Evolutionary conservation across 768 basidiomycete species (phyloP).

Genomic region (Rhodotorula graminis): DNA sequence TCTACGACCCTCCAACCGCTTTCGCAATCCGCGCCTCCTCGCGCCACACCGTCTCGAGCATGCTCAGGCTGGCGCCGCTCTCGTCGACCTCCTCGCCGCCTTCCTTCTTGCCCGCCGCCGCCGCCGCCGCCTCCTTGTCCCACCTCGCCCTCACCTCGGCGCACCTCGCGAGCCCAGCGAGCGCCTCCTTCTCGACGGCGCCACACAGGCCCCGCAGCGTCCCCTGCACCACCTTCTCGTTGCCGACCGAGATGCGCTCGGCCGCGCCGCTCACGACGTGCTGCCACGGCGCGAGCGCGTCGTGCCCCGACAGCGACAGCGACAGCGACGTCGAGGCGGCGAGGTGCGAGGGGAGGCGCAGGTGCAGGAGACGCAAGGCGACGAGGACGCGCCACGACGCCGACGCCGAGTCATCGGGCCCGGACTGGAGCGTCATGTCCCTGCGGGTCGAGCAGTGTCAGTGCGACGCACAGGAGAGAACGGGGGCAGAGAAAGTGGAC

Average conservation of each 20-base stretch:
- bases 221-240: slow-evolving; percentile 38
- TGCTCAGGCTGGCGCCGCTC: slow-evolving; percentile 8
- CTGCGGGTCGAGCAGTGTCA: slow-evolving; percentile 14
- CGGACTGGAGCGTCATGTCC: slow-evolving; percentile 38
- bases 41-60: slow-evolving; percentile 24
- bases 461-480: not conserved
- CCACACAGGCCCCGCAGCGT: slow-evolving; percentile 35
- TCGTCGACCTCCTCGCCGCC: not conserved
- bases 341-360: slow-evolving; percentile 11
- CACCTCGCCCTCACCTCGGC: not conserved
- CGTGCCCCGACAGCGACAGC: not conserved
- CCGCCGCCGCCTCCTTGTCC: not conserved
- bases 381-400: slow-evolving; percentile 31
- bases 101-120: not conserved
- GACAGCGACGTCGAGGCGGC: not conserved
- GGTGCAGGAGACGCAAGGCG: slow-evolving; percentile 33
- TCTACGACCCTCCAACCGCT: not conserved
- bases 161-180: slow-evolving; percentile 3
- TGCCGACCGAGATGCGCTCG: slow-evolving; percentile 42
- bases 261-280: slow-evolving; percentile 25
- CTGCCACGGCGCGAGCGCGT: slow-evolving; percentile 23
- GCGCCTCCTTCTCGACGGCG: slow-evolving; percentile 15
- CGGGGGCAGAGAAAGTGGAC: slow-evolving; percentile 8
- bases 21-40: slow-evolving; percentile 12
- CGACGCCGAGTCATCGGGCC: slow-evolving; percentile 9